Base-by-base conservation (phyloP, 202 grass and related monocot species). In the Cymbopogon flexuosus region DNA sequence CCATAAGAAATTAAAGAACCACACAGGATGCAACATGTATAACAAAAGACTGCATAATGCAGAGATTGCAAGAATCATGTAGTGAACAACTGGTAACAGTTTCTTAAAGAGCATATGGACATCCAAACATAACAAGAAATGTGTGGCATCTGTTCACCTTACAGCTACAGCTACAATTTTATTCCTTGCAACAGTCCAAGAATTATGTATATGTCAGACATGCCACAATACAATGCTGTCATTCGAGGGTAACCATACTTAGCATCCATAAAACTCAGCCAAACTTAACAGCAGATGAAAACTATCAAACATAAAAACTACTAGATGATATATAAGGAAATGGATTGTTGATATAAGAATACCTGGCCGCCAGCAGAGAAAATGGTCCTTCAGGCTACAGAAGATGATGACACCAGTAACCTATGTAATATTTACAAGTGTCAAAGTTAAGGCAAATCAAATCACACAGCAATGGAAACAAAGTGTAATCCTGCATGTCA, bases 361-460 rank as follows among this genome's bases (percentile, higher is more conserved):
- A 89, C 79, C 73, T 89, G 72, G 18, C 18, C 79, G 24, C 31
- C 73, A 86, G 40, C 39, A 62, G 16, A 78, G 63, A 47, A 70
- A 79, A 35, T 75, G 40, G 49, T 51, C 37, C 30, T 70, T 57
- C 76, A 57, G 69, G 61, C 62, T 35, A 45, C 29, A 45, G 73
- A 73, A 73, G 80, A 41, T 73, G 80, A 41, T 73, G 37, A 66
- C 78, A 62, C 5, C 4, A 56, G 24, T 27, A 58, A 83, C 22
- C 10, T 49, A 45, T 73, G 6, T 16, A 39, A 11, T 18, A 39
- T 67, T 79, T 3, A 3, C n/a, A 56, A 54, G 21, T 37, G 13
- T 22, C 54, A 15, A 79, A 79, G 63, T n/a, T 68, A 14, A 49
- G 31, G 62, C 62, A 76, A 77, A 64, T 11, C 37, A 13, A 65